phyloP scores from a whole-genome alignment of 768 basidiomycete genomes.

The Tephrocybe sp. region DNA sequence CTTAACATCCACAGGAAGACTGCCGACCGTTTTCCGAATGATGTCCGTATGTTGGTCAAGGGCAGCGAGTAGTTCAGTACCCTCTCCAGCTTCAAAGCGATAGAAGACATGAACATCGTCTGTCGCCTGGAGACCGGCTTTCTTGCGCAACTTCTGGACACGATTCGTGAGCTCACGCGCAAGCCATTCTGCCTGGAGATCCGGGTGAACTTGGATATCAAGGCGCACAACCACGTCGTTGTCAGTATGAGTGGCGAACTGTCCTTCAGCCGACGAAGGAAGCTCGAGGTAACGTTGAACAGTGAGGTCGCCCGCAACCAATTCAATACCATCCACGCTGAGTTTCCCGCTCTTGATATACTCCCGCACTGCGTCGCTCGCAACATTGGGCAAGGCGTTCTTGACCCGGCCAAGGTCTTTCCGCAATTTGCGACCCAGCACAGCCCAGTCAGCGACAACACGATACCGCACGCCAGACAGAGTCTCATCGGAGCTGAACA shows the following conservation, averaged over 20 bases:
- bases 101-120: constrained; percentile 93
- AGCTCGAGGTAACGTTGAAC: constrained; percentile 91
- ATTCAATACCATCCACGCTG: constrained; percentile 84
- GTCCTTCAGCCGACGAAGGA: constrained; percentile 55
- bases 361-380: constrained; percentile 79
- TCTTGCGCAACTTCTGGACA: constrained; percentile 93
- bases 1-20: constrained; percentile 60
- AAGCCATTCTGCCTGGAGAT: constrained; percentile 85
- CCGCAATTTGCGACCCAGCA: constrained; percentile 89
- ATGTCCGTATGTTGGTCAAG: constrained; percentile 66
- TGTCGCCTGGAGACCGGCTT: constrained; percentile 91
- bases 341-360: constrained; percentile 78
- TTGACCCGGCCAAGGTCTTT: constrained; percentile 90
- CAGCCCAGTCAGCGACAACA: constrained; percentile 93
- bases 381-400: constrained; percentile 76
- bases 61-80: constrained; percentile 63
- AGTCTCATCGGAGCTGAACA: constrained; percentile 87
- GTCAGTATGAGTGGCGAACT: constrained; percentile 84
- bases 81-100: constrained; percentile 67
- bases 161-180: constrained; percentile 90
- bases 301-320: constrained; percentile 87
- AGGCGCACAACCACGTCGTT: constrained; percentile 94
- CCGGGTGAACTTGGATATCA: constrained; percentile 84
- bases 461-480: constrained; percentile 87
- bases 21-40: constrained; percentile 74